Base-by-base conservation (phyloP, 169 alveolate species). In the Plasmodium chabaudi region DNA sequence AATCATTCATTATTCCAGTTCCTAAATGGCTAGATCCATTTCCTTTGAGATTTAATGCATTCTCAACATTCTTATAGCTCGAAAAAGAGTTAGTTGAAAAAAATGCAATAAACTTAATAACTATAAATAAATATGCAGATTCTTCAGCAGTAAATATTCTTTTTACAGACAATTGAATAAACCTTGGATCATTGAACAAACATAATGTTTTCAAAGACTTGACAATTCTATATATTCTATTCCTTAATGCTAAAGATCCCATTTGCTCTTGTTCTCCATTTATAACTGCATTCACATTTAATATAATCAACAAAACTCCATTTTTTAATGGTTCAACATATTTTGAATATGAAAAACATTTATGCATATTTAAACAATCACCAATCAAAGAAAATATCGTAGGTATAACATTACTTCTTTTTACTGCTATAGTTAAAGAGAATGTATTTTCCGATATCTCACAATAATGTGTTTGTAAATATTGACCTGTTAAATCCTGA, bases 361-460 rank as follows among this genome's bases (percentile, higher is more conserved):
- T 96, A 67, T 94, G 92, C 91, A 94, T 89, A 34, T 96, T 92
- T 56, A 94, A 88, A 75, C 95, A 72, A 57, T 94, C 97, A 0
- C 96, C 95, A 0, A 95, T 65, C 12, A 94, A 57, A 3, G 97
- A 95, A 89, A 93, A 95, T 74, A 95, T 93, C 46, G 94, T 94
- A 4, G 79, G 55, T 12, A 93, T 92, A 23, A 94, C 92, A 73
- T 91, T 82, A 39, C 93, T 93, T 5, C 96, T 92, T 15, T 92
- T 94, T 51, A 95, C 94, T 13, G 97, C 97, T 6, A 95, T 67
- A 34, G 94, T 96, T 47, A 93, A 68, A 12, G 95, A 87, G 73
- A 67, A 94, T 2, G 92, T 92, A 53, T 88, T 92, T 77, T 49
- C 44, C 4, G 71, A 74, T 19, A 93, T 57, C 21, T 92, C 77